phyloP scores from a whole-genome alignment of 345 rosid genomes.

The Aurinia saxatilis region DNA sequence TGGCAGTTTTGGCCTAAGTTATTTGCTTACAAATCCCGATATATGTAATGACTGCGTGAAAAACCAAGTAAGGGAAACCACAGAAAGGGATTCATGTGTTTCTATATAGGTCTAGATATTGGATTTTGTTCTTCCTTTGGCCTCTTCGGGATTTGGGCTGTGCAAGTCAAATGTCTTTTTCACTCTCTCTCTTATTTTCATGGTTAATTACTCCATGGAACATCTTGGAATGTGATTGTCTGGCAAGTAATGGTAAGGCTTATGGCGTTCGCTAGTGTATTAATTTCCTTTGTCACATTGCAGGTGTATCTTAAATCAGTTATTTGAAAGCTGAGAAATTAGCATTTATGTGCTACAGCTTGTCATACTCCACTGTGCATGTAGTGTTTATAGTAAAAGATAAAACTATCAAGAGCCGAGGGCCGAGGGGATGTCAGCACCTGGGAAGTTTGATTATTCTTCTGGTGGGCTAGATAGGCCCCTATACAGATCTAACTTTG shows the following conservation, averaged over 20 bases:
- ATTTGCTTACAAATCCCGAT: constrained; percentile 1
- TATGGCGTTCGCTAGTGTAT: background rate
- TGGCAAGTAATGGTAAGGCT: background rate
- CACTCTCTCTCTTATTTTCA: background rate
- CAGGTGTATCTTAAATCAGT: constrained; percentile 39
- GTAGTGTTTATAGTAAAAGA: constrained; percentile 33
- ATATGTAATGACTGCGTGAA: constrained; percentile 11
- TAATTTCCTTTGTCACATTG: constrained; percentile 8
- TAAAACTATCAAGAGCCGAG: constrained; percentile 41
- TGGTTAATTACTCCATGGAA: constrained; percentile 3
- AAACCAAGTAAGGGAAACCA: constrained; percentile 2
- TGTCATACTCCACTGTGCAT: constrained; percentile 55
- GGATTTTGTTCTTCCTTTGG: background rate
- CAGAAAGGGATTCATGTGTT: constrained; percentile 4
- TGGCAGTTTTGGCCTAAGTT: background rate
- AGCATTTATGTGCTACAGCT: constrained; percentile 44
- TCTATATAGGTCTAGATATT: background rate
- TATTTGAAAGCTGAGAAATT: constrained; percentile 23
- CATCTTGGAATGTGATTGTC: constrained; percentile 2
- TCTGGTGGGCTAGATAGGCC: constrained; percentile 78
- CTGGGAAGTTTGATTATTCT: constrained; percentile 79
- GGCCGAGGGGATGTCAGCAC: constrained; percentile 65
- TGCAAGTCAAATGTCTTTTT: background rate
- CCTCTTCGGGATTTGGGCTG: constrained; percentile 8
- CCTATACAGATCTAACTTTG: constrained; percentile 66